A percentile compares a stretch with the other conserved stretches of the same genome.
These are phyloP conservation scores for Acacia pycnantha DNA, from an alignment of 331 rosid genomes.

Conservation along the genomic window DNA sequence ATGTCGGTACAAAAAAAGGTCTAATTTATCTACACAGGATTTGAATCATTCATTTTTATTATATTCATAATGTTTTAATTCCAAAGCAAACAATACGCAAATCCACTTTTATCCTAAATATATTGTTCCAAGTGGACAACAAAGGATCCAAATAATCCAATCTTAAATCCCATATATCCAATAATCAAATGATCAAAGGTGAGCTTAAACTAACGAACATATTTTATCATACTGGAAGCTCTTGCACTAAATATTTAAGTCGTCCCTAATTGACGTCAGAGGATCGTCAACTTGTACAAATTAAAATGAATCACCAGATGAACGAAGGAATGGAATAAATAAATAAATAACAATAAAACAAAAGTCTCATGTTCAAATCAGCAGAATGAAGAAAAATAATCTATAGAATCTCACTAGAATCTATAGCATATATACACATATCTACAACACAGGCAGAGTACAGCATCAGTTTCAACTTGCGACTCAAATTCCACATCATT, in stretches of 20 bases:
- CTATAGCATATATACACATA: constrained; percentile 33
- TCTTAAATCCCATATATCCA: background rate
- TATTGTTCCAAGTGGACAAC: background rate
- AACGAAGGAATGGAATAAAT: constrained; percentile 8
- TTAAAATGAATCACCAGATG: constrained; percentile 11
- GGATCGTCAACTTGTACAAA: background rate
- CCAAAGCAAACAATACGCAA: background rate
- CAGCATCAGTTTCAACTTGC: background rate
- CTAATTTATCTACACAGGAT: background rate
- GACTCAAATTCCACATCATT: constrained; percentile 27
- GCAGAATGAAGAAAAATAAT: constrained; percentile 12
- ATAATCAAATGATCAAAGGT: background rate
- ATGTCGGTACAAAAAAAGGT: background rate
- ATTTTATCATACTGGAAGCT: background rate
- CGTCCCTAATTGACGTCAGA: background rate
- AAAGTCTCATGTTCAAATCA: background rate
- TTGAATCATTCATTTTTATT: background rate
- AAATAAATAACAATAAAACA: background rate
- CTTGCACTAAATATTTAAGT: background rate
- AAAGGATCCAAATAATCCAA: background rate
- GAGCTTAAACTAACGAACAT: background rate
- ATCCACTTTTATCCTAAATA: background rate
- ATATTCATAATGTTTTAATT: background rate
- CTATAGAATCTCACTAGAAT: constrained; percentile 25
- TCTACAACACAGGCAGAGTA: constrained; percentile 33